Evolutionary conservation across 805 yeast species (phyloP), one percentile per base, ranked within the genome.

Genomic region (Millerozyma miso): DNA sequence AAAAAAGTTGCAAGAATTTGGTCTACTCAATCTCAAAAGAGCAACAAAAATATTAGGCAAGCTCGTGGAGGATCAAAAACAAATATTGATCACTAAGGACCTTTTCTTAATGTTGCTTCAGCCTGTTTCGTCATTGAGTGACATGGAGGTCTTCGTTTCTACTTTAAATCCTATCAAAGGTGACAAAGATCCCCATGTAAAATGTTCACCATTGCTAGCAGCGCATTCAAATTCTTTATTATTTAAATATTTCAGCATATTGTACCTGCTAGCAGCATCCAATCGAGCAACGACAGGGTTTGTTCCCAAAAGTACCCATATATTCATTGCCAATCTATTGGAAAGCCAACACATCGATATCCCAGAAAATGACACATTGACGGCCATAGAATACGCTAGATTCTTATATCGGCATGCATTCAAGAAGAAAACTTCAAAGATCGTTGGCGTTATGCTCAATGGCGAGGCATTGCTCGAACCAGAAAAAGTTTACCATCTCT

Each of bases 401-500:
- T 48, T 53, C 35, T 38, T 65, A 3, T 65, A 59, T 44, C n/a
- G 43, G 4, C 44, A 44, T 15, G 44, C 46, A 5, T 42, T 52
- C 32, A 43, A 45, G 3, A 46, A 56, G 40, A 66, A 65, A 41
- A 52, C 71, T 3, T 35, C 54, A 0, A 46, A 57, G 13, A 41
- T 55, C 2, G 48, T 68, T 7, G 74, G 74, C 2, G 46, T 53
- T 12, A 62, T 69, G 66, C 55, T 70, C 20, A 55, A 55, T 19
- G 73, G 72, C 13, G 74, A 70, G 46, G 63, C 58, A 13, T 43
- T 46, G 6, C 46, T 51, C 14, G 49, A 58, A n/a, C 68, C 72
- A 0, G 52, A 50, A 12, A 44, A 53, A 2, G 46, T 69, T 2
- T 69, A 58, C 44, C 26, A 49, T 1, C 31, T 68, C 6, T 70